Evolutionary conservation across 2,329 filamentous ascomycete genomes (phyloP), one percentile per base, ranked within the genome.

Genomic region (Aspergillus intermedius): DNA sequence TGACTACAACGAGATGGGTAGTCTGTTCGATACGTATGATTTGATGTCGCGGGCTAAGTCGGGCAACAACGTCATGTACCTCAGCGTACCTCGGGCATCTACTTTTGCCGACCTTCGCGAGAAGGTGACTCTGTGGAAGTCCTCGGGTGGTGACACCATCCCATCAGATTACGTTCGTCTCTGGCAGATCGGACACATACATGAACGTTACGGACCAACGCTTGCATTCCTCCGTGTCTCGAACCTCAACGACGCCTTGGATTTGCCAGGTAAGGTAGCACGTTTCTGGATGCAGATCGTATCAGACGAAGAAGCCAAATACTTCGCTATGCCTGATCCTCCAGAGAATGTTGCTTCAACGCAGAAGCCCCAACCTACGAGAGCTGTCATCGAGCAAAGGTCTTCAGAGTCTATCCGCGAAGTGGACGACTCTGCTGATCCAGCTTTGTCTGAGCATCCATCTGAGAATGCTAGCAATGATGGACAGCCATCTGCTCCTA

Each of bases 1-100:
- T 3, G 55, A 59, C 17, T 65, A 67, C 39, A 61, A 65, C 23
- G 57, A 63, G 32, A 50, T 68, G 40, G 51, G 55, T 45, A 71
- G 69, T 44, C 56, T 74, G 3, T 71, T 74, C 42, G 69, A 74
- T 52, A 61, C 66, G n/a, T 69, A 74, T 50, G 67, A 70, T 56
- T 58, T 74, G 49, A 72, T 72, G 69, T 60, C 63, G 5, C 60
- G 63, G 17, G 63, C 69, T 4, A 69, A 68, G 46, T 49, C 60
- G 3, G 53, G 60, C 25, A 64, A 67, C 28, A 54, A 56, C 23
- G 63, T 68, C 44, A 63, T 68, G 58, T 65, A 68, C 15, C 54
- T 71, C 51, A 65, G 52, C 8, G 46, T 72, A 22, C 66, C 69
- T 3, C 55, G 60, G 7, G 58, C 59, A 5, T 65, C 63, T 4